phyloP scores from a whole-genome alignment of 306 rosid genomes.

The Adenanthera pavonina region DNA sequence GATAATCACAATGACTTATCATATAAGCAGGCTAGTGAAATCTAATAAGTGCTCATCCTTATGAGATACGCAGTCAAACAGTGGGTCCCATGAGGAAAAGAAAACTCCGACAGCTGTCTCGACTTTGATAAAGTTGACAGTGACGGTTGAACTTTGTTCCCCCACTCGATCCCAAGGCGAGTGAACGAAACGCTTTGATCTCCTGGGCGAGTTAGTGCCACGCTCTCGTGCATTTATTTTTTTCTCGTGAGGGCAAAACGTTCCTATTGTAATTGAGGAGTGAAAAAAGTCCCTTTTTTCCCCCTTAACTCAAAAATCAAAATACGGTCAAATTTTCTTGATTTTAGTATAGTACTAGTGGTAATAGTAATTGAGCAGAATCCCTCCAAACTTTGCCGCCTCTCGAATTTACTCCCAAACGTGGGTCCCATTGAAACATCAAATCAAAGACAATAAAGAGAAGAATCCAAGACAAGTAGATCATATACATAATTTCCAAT shows the following conservation, averaged over 20 bases:
- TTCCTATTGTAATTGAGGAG: no score
- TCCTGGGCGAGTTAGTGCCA: neutral
- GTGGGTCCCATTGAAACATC: neutral
- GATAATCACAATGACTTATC: accelerated
- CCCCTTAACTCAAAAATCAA: no score
- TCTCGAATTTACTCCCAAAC: neutral
- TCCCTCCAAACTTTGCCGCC: neutral
- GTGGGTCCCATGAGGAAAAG: conserved; percentile 5
- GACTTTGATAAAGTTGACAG: conserved; percentile 25
- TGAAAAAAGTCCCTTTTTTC: no score
- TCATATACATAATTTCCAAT: neutral
- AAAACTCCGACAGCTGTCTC: conserved; percentile 15
- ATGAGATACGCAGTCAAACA: neutral
- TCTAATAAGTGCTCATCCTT: neutral
- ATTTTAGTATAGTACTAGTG: no score
- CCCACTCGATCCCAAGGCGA: neutral
- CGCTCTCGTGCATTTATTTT: neutral
- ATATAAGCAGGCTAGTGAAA: neutral
- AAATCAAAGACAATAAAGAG: neutral
- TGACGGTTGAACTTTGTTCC: conserved; percentile 14
- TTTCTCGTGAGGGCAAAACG: no score
- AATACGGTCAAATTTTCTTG: neutral
- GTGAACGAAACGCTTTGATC: neutral
- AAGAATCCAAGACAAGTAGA: neutral
- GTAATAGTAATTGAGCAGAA: neutral